Base-by-base conservation (phyloP, 192 early-diverging fungal species). In the Chytriomyces sp. region DNA sequence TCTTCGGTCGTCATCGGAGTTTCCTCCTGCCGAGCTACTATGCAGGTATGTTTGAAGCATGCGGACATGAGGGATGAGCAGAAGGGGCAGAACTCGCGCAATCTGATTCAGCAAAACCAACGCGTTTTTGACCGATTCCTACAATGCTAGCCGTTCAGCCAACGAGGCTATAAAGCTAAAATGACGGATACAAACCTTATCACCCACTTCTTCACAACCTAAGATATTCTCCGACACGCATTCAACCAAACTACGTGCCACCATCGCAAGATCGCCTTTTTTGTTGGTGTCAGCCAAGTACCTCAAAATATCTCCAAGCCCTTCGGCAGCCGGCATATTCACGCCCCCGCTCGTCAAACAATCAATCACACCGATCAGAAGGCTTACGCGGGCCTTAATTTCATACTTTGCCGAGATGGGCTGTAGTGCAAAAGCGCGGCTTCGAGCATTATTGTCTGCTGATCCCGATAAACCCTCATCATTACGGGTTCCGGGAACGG, bases 221-320 rank as follows among this genome's bases (percentile, higher is more conserved):
- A 94, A 80, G 46, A 94, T 80, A 60, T 86, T 85, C 44, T 95
- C 94, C 79, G 93, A 86, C 0, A 94, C 82, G 49, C 91, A 90
- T 68, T 95, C 93, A 9, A 94, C 90, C 46, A 94, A 83, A 67
- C 85, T 88, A 43, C 86, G 85, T 24, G 89, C 86, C 16, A 93
- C 85, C 47, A 82, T 80, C 65, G 87, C 49, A 18, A 91, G 82
- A 63, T 84, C 81, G 11, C 60, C 47, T 67, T 59, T 64, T 35
- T 67, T 76, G 24, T n/a, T 50, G 8, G 47, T 45, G 1, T 67
- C 74, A 44, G 57, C 7, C 13, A 67, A 49, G 16, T 64, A 5
- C 72, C 79, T 76, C 53, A 73, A 18, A 7, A 79, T 26, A 63
- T 77, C 78, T n/a, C 76, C 72, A 62, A 81, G 26, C 45, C 44